These are phyloP conservation scores for Termitomyces sp. DNA, from an alignment of 768 basidiomycete genomes.

Conservation along the genomic window DNA sequence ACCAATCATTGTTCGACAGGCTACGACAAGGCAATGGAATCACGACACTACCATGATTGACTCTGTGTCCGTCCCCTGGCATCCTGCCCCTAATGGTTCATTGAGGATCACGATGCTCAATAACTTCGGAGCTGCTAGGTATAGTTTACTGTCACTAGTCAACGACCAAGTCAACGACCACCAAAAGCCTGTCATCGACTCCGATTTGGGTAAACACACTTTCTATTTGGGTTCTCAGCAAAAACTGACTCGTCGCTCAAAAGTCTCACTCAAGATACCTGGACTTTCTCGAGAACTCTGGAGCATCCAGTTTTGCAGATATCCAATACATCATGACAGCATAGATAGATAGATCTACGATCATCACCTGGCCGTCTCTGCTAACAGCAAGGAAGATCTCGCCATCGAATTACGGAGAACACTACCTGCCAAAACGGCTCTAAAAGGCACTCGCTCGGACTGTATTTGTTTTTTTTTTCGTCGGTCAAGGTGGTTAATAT, in stretches of 20 bases:
- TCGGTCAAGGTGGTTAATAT: constrained; percentile 64
- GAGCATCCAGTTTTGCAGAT: constrained; percentile 34
- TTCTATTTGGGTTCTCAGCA: constrained; percentile 62
- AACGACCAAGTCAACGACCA: no score
- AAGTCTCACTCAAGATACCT: constrained; percentile 34
- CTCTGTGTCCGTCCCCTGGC: constrained; percentile 40
- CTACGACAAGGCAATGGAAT: constrained; percentile 33
- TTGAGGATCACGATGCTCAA: constrained; percentile 60
- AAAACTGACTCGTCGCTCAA: constrained; percentile 48
- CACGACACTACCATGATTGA: constrained; percentile 49
- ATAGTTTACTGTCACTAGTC: constrained; percentile 59
- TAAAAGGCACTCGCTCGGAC: constrained; percentile 25
- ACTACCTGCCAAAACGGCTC: constrained; percentile 25
- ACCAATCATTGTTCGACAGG: constrained; percentile 54
- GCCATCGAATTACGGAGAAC: constrained; percentile 35
- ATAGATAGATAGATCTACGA: constrained; percentile 50
- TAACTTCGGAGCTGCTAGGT: constrained; percentile 75
- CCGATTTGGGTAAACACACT: constrained; percentile 17
- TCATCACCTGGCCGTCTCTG: constrained; percentile 35
- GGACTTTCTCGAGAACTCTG: constrained; percentile 14
- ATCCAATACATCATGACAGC: constrained; percentile 68
- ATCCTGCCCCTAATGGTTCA: constrained; percentile 23
- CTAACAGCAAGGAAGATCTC: no score
- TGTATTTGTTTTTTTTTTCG: constrained; percentile 62
- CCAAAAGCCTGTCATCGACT: background rate